phyloP scores from a whole-genome alignment of 2,329 filamentous ascomycete genomes.

The Epicoccum nigrum region DNA sequence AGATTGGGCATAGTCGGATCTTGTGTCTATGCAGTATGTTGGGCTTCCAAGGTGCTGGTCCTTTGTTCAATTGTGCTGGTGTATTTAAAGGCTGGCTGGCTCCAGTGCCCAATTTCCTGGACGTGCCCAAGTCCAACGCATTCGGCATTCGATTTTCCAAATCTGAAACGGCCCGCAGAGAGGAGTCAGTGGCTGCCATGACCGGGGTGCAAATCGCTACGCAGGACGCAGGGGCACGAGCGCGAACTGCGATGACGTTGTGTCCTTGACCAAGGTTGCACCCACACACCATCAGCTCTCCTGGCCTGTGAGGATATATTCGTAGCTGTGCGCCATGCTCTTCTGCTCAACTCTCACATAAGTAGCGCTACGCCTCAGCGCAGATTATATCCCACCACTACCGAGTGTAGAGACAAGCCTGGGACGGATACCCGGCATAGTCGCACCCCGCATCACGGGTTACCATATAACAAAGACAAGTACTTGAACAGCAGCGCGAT shows the following conservation, averaged over 20 bases:
- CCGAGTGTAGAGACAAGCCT: constrained; percentile 2
- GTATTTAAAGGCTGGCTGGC: not conserved
- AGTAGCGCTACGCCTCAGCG: not conserved
- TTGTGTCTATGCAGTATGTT: not conserved
- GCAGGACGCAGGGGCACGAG: constrained; percentile 8
- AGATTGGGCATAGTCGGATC: constrained; percentile 9
- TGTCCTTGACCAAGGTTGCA: constrained; percentile 14
- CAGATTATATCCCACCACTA: not conserved
- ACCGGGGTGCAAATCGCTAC: constrained; percentile 17
- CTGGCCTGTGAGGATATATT: constrained; percentile 15
- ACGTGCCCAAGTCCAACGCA: constrained; percentile 9
- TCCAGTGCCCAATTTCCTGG: constrained; percentile 9
- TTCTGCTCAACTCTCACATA: not conserved
- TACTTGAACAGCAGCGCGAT: not conserved
- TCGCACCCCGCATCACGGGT: constrained; percentile 25
- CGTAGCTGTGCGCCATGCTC: constrained; percentile 5
- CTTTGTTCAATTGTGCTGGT: constrained; percentile 13
- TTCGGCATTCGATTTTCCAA: constrained; percentile 1
- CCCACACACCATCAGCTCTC: constrained; percentile 12
- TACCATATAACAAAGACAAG: constrained; percentile 1
- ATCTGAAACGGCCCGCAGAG: constrained; percentile 13
- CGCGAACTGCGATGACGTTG: constrained; percentile 14
- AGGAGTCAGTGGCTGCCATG: constrained; percentile 3
- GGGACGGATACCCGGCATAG: constrained; percentile 18
- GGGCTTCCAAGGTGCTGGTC: not conserved